Evolutionary conservation across 1,284 basidiomycete species (phyloP).

Genomic region (Leccinum variabile): DNA sequence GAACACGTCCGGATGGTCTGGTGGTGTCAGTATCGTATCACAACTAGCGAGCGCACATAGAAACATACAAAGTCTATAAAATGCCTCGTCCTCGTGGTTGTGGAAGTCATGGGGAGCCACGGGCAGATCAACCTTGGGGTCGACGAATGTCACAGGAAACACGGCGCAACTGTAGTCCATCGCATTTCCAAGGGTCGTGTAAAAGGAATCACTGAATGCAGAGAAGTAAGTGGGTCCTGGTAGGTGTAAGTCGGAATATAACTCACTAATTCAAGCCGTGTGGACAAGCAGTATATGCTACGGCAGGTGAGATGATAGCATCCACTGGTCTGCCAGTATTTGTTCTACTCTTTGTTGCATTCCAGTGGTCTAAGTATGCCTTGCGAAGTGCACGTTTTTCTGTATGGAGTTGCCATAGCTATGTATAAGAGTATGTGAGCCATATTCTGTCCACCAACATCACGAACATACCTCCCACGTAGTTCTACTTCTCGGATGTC

Average conservation of each 20-base stretch:
- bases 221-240: constrained; percentile 27
- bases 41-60: constrained; percentile 3
- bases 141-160: constrained; percentile 67
- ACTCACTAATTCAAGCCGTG: constrained; percentile 54
- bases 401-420: constrained; percentile 59
- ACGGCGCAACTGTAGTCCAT: constrained; percentile 67
- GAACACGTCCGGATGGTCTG: constrained; percentile 62
- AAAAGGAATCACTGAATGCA: constrained; percentile 38
- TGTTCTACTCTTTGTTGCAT: constrained; percentile 47
- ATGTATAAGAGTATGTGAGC: constrained; percentile 19
- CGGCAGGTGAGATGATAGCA: constrained; percentile 59
- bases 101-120: constrained; percentile 47
- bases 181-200: constrained; percentile 68
- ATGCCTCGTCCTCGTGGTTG: constrained; percentile 48
- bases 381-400: constrained; percentile 48
- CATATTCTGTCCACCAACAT: constrained; percentile 2
- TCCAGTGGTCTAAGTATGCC: constrained; percentile 60
- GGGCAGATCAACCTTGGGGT: constrained; percentile 49
- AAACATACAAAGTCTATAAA: constrained; percentile 59
- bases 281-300: constrained; percentile 54
- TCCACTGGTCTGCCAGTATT: constrained; percentile 65
- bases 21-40: not conserved
- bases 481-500: constrained; percentile 22
- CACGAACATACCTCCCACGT: constrained; percentile 24
- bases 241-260: not conserved